Conservation (phyloP, 1,284 basidiomycete genomes). For the Entoloma clypeatum region DNA sequence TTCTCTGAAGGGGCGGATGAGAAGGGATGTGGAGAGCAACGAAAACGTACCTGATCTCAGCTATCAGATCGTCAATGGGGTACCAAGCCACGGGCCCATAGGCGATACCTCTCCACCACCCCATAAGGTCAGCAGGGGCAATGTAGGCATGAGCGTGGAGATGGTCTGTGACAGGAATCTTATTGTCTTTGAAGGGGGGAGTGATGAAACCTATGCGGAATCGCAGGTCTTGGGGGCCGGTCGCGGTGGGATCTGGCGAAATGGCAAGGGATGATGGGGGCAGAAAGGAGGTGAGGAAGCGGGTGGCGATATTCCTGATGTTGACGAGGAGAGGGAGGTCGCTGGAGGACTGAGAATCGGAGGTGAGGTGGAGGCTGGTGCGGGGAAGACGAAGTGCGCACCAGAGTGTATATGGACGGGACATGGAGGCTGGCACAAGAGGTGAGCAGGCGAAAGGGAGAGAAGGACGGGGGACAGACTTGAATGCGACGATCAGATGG, state of each 20-base stretch:
- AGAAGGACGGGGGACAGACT: constrained; percentile 42
- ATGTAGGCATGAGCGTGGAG: constrained; percentile 73
- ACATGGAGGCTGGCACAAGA: constrained; percentile 60
- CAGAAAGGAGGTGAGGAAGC: constrained; percentile 49
- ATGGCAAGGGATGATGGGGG: constrained; percentile 35
- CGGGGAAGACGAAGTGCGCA: constrained; percentile 29
- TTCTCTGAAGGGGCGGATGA: constrained; percentile 41
- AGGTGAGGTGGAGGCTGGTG: constrained; percentile 8
- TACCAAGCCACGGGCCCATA: constrained; percentile 72
- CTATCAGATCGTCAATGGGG: constrained; percentile 69
- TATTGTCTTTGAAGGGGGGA: constrained; percentile 67
- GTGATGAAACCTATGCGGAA: constrained; percentile 73
- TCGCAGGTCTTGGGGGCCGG: constrained; percentile 28
- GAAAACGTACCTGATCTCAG: constrained; percentile 64
- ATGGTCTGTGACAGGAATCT: constrained; percentile 74
- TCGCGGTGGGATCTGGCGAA: constrained; percentile 23
- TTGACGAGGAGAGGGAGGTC: constrained; percentile 68
- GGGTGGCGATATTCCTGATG: constrained; percentile 54
- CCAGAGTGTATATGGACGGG: constrained; percentile 68
- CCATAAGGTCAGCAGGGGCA: constrained; percentile 55
- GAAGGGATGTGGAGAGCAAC: constrained; percentile 9
- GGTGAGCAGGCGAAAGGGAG: constrained; percentile 12
- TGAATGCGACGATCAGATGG: constrained; percentile 70
- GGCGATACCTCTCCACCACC: constrained; percentile 68
- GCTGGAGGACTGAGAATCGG: constrained; percentile 55